A percentile compares a stretch with the other conserved stretches of the same genome.
phyloP scores from a whole-genome alignment of 2,329 filamentous ascomycete genomes.

The Xylaria sp. region DNA sequence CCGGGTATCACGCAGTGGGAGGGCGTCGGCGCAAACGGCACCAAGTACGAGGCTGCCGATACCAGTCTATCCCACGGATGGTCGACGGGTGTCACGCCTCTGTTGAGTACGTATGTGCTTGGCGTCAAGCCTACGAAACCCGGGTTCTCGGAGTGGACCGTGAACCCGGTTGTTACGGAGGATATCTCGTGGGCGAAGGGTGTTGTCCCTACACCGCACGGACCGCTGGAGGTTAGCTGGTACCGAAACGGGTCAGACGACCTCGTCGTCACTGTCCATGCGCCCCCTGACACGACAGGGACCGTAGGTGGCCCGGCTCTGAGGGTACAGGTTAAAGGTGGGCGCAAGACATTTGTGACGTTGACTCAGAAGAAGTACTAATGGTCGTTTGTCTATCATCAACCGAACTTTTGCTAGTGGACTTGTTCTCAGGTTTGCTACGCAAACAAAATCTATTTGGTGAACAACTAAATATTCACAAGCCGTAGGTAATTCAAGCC shows the following conservation, averaged over 20 bases:
- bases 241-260: slow-evolving; percentile 14
- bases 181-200: slow-evolving; percentile 43
- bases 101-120: slow-evolving; percentile 57
- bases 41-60: slow-evolving; percentile 56
- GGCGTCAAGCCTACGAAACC: slow-evolving; percentile 57
- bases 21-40: slow-evolving; percentile 57
- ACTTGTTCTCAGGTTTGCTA: too few species aligned
- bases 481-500: too few species aligned
- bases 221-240: slow-evolving; percentile 51
- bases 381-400: too few species aligned
- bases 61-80: slow-evolving; percentile 63
- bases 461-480: too few species aligned
- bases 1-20: slow-evolving; percentile 62
- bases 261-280: neutral
- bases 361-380: neutral
- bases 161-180: slow-evolving; percentile 51
- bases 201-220: neutral
- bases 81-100: slow-evolving; percentile 61
- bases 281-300: neutral
- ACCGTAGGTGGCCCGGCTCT: neutral
- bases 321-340: neutral
- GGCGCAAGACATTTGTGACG: neutral
- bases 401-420: too few species aligned
- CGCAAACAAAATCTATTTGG: too few species aligned
- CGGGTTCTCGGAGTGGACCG: slow-evolving; percentile 55